Evolutionary conservation across 2,329 filamentous ascomycete species (phyloP).

Genomic region (Epichloe amarillans): DNA sequence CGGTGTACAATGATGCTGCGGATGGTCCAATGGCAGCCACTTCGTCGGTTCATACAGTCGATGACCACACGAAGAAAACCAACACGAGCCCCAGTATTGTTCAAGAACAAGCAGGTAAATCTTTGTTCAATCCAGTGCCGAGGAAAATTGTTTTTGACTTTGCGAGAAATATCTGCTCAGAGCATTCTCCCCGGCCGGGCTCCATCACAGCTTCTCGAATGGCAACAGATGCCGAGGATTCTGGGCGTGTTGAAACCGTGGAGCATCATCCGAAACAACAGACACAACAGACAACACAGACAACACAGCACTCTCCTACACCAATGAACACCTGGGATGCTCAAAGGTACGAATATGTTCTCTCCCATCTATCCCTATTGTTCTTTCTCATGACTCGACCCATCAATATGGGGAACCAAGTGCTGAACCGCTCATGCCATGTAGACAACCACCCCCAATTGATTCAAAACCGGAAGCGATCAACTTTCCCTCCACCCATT

Average conservation of each 20-base stretch:
- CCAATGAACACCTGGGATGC: constrained; percentile 36
- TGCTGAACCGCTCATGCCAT: constrained; percentile 7
- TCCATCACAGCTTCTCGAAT: not conserved
- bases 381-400: not conserved
- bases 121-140: not conserved
- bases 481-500: constrained; percentile 67
- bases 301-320: not conserved
- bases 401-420: not conserved
- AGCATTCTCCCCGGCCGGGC: not conserved
- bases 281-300: too few relatives aligned
- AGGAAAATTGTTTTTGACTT: not conserved
- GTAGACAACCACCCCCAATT: constrained; percentile 49
- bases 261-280: not conserved
- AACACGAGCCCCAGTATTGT: not conserved
- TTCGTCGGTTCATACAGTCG: not conserved
- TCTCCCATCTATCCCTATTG: not conserved
- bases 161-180: not conserved
- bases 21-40: not conserved
- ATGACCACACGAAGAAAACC: not conserved
- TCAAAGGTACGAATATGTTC: constrained; percentile 29
- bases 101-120: not conserved
- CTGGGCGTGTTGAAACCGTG: not conserved
- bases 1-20: not conserved
- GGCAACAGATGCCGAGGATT: not conserved
- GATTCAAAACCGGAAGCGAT: constrained; percentile 72